These are phyloP conservation scores for Glutinoglossum americanum DNA, from an alignment of 495 filamentous ascomycete species.

Conservation along the genomic window DNA sequence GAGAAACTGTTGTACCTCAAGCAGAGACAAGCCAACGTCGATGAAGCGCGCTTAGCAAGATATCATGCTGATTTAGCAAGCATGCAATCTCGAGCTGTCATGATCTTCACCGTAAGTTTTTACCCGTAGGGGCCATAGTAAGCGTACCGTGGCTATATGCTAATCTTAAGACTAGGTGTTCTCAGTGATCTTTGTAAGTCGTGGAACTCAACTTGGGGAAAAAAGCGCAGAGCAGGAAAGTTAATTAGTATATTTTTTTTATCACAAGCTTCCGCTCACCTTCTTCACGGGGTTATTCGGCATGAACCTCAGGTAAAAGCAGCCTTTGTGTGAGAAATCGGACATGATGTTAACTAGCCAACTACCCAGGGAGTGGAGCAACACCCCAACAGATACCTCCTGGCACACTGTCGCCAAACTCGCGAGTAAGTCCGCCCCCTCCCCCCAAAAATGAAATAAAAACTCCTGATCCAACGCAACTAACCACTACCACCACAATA, in stretches of 20 bases:
- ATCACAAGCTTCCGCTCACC: not conserved
- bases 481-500: not conserved
- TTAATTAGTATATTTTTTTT: not conserved
- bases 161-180: constrained; percentile 14
- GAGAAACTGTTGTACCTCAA: constrained; percentile 47
- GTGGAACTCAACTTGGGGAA: constrained; percentile 9
- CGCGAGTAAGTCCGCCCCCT: too few relatives aligned
- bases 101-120: constrained; percentile 38
- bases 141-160: too few relatives aligned
- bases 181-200: constrained; percentile 14
- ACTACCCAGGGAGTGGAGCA: not conserved
- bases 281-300: not conserved
- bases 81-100: constrained; percentile 38
- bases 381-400: too few relatives aligned
- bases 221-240: too few relatives aligned
- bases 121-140: too few relatives aligned
- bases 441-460: too few relatives aligned
- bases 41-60: constrained; percentile 41
- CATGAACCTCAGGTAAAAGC: not conserved
- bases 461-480: not conserved
- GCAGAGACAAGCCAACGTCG: constrained; percentile 45
- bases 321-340: not conserved
- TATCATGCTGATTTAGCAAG: constrained; percentile 41
- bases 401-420: too few relatives aligned
- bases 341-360: not conserved